Evolutionary conservation across 2,329 filamentous ascomycete species (phyloP).

Genomic region (Pochonia chlamydosporia): DNA sequence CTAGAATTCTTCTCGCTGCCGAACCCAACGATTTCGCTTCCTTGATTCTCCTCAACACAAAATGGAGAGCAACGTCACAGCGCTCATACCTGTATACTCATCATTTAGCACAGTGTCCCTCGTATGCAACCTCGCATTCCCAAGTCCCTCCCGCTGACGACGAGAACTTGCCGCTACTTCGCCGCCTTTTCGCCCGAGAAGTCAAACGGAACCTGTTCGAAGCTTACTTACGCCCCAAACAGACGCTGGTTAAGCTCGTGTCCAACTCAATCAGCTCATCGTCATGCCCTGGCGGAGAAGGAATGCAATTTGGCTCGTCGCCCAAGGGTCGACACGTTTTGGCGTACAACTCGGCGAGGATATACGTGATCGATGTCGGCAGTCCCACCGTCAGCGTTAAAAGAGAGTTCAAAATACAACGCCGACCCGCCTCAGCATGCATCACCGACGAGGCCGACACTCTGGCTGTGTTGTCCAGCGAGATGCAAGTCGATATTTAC

Average conservation of each 20-base stretch:
- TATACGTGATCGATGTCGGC: constrained; percentile 70
- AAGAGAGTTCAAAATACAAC: constrained; percentile 73
- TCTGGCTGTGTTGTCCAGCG: constrained; percentile 73
- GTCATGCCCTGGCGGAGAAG: constrained; percentile 76
- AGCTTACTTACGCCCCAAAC: constrained; percentile 63
- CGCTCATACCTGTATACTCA: constrained; percentile 56
- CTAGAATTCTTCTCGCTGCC: constrained; percentile 54
- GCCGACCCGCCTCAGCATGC: constrained; percentile 69
- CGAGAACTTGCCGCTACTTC: constrained; percentile 53
- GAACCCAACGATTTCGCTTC: constrained; percentile 62
- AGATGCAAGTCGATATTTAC: constrained; percentile 85
- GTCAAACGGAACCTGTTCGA: constrained; percentile 74
- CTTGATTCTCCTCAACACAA: constrained; percentile 57
- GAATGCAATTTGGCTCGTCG: constrained; percentile 78
- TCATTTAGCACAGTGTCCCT: constrained; percentile 56
- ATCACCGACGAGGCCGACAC: constrained; percentile 72
- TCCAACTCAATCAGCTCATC: constrained; percentile 81
- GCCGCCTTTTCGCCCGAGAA: constrained; percentile 61
- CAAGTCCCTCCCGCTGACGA: constrained; percentile 32
- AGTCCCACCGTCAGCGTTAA: constrained; percentile 55
- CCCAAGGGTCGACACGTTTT: constrained; percentile 68
- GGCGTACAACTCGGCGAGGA: constrained; percentile 78
- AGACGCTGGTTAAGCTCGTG: constrained; percentile 71
- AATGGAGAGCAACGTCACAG: constrained; percentile 60
- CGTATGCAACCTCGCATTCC: constrained; percentile 47